Percentiles rank a stretch among this genome's conserved stretches.
Evolutionary conservation across 2,329 filamentous ascomycete species (phyloP).

Genomic region (Oidium heveae): DNA sequence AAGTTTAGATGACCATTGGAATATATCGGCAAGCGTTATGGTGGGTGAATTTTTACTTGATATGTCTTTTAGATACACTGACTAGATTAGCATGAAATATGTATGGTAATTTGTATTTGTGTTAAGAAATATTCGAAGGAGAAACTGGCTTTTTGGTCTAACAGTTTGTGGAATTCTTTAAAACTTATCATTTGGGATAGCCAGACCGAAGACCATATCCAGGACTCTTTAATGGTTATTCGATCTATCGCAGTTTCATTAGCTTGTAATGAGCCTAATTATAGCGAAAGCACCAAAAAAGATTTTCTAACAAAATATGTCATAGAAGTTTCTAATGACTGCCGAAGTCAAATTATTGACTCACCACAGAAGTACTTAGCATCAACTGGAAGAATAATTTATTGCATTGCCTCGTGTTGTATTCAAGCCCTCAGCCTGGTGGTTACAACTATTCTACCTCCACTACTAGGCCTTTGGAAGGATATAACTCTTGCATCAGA

Average conservation of each 20-base stretch:
- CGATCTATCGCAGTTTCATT: constrained; percentile 4
- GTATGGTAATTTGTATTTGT: constrained; percentile 7
- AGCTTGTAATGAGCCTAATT: background rate
- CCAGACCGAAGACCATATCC: constrained; percentile 11
- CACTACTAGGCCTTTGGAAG: constrained; percentile 6
- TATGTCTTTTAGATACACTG: constrained; percentile 3
- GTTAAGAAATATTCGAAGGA: constrained; percentile 5
- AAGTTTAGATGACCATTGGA: constrained; percentile 7
- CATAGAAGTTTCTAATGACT: constrained; percentile 5
- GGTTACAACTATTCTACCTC: constrained; percentile 6
- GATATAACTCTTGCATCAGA: constrained; percentile 5
- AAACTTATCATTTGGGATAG: constrained; percentile 15
- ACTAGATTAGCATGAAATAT: constrained; percentile 9
- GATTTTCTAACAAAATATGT: constrained; percentile 2
- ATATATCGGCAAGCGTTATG: constrained; percentile 11
- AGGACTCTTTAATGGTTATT: constrained; percentile 9
- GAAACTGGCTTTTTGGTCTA: constrained; percentile 5
- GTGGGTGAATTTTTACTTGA: constrained; percentile 4
- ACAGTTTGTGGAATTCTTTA: constrained; percentile 12
- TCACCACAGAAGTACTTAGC: constrained; percentile 16
- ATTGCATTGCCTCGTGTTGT: constrained; percentile 6
- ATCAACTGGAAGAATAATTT: constrained; percentile 6
- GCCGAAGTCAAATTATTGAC: constrained; percentile 14
- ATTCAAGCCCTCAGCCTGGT: constrained; percentile 7
- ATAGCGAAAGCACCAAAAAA: background rate